Evolutionary conservation across 1,284 basidiomycete species (phyloP).

Genomic region (Stygiomarasmius scandens): DNA sequence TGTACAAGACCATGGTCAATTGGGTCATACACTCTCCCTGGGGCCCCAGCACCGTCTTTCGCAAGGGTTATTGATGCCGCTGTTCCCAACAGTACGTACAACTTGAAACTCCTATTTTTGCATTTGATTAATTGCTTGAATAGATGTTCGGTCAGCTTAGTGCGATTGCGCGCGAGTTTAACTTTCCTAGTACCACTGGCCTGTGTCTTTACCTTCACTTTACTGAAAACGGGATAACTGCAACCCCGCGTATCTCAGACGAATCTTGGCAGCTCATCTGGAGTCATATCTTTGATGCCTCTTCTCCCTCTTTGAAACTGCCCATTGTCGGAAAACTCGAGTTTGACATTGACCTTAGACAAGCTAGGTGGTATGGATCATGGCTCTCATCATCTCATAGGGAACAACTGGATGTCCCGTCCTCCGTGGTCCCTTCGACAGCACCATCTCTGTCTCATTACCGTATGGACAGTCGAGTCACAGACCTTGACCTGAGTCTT

Average conservation of each 20-base stretch:
- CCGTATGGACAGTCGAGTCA: slow-evolving; percentile 57
- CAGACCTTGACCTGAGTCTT: slow-evolving; percentile 44
- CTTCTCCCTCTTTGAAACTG: slow-evolving; percentile 40
- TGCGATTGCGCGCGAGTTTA: slow-evolving; percentile 79
- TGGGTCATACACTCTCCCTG: slow-evolving; percentile 60
- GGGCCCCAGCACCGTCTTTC: slow-evolving; percentile 63
- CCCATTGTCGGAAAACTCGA: slow-evolving; percentile 74
- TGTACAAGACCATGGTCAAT: slow-evolving; percentile 58
- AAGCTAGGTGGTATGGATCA: slow-evolving; percentile 72
- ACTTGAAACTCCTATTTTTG: background rate
- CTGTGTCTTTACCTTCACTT: slow-evolving; percentile 74
- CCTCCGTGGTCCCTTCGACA: slow-evolving; percentile 41
- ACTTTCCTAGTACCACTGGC: slow-evolving; percentile 73
- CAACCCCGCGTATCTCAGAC: slow-evolving; percentile 74
- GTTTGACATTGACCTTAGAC: slow-evolving; percentile 74
- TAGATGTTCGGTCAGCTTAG: slow-evolving; percentile 75
- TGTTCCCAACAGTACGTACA: slow-evolving; percentile 69
- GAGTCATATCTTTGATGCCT: slow-evolving; percentile 61
- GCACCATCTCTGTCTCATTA: slow-evolving; percentile 50
- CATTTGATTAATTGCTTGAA: background rate
- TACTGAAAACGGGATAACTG: slow-evolving; percentile 53
- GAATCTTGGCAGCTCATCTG: slow-evolving; percentile 77
- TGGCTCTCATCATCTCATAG: slow-evolving; percentile 61
- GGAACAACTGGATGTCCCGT: slow-evolving; percentile 45
- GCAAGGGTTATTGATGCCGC: slow-evolving; percentile 73